Base-by-base conservation (phyloP, 805 yeast species). In the Yarrowia sp. region DNA sequence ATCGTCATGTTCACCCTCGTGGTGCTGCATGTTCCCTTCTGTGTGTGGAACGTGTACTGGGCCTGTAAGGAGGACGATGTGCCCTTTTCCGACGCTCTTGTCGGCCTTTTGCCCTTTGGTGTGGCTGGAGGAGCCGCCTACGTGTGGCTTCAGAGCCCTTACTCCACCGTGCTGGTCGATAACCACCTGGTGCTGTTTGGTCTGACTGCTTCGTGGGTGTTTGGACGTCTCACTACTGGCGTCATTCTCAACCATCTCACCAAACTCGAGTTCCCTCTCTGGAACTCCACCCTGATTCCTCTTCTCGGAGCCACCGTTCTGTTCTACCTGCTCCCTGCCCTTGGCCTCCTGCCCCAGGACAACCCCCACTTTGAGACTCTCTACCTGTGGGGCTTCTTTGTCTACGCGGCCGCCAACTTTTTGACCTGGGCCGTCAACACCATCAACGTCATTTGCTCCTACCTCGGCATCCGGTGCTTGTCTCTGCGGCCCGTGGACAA, bases 211-310 rank as follows among this genome's bases (percentile, higher is more conserved):
- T 96, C 98, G 1, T 92, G 90, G 73, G 81, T 86, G 7, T 97
- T 93, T 65, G 98, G 98, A 4, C 84, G 98, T 72, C 88, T 92
- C 66, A 74, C 81, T 4, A 78, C 81, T 5, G 71, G 78, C 35
- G 74, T 78, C 41, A 95, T 93, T 72, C 81, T 90, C 67, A 91
- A 90, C 11, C 98, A 95, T 74, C 83, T 93, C 70, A 92, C 98
- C 10, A 78, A 84, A 63, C 97, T 91, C 74, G 76, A 78, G 13
- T 93, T 89, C 80, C 99, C 99, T 39, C 78, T 79, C 73, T 71
- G 83, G 68, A 89, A 90, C 60, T 80, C 89, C 35, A 89, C 96
- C 4, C 81, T 86, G 80, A 78, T 85, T 14, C 75, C 79, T 10
- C 68, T 77, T 18, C 64, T 71, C 33, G 53, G 69, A 6, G 81